Evolutionary conservation across 352 stramenopile genomes (phyloP).

Genomic region (Lagenidium giganteum): DNA sequence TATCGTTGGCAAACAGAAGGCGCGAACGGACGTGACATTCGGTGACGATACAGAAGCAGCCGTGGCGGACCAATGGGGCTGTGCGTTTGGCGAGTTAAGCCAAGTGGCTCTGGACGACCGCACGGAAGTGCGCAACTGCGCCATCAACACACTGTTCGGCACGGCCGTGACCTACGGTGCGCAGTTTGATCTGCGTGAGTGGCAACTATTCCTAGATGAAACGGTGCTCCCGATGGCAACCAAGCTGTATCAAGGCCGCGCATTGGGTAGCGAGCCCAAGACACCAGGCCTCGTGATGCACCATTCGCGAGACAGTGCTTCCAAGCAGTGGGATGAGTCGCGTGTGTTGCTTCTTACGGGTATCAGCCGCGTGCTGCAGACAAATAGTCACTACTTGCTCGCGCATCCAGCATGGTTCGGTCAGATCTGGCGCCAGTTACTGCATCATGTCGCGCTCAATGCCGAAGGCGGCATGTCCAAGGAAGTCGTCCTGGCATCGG

Average conservation of each 20-base stretch:
- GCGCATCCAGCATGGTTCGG: constrained; percentile 57
- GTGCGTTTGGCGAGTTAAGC: constrained; percentile 75
- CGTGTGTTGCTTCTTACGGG: constrained; percentile 93
- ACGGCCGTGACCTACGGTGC: constrained; percentile 93
- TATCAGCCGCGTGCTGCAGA: constrained; percentile 91
- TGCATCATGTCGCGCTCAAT: constrained; percentile 56
- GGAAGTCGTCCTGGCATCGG: constrained; percentile 68
- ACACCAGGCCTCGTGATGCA: constrained; percentile 79
- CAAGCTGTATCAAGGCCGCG: constrained; percentile 43
- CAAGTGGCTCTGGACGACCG: constrained; percentile 89
- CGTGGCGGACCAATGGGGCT: constrained; percentile 42
- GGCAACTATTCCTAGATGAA: constrained; percentile 91
- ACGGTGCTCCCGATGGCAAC: constrained; percentile 90
- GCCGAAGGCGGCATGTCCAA: constrained; percentile 50
- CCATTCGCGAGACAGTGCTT: constrained; percentile 92
- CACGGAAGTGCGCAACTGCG: constrained; percentile 95
- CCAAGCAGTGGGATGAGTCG: constrained; percentile 98
- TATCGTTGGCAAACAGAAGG: constrained; percentile 67
- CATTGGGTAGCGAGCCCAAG: background rate
- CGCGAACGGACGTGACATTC: too few relatives aligned
- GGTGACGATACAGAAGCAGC: constrained; percentile 1
- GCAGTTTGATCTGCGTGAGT: constrained; percentile 88
- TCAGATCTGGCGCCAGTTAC: constrained; percentile 52
- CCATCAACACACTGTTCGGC: constrained; percentile 97
- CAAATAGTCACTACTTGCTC: constrained; percentile 66